Evolutionary conservation across 345 rosid species (phyloP).

Genomic region (Draba incana): DNA sequence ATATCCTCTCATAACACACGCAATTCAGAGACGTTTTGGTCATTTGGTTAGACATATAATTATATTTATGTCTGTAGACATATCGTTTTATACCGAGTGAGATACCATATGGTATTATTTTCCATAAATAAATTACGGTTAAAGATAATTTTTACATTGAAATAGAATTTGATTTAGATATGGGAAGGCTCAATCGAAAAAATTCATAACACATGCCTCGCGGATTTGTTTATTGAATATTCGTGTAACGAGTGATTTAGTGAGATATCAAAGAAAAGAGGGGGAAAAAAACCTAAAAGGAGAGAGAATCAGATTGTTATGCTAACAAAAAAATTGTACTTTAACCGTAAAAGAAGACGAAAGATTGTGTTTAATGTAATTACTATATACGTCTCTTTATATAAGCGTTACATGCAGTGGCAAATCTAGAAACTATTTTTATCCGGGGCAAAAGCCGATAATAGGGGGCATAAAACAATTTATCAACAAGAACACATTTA

Average conservation of each 20-base stretch:
- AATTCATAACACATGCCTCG: neutral
- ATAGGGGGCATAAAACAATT: too few relatives aligned
- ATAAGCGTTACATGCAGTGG: conserved; percentile 14
- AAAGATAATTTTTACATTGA: neutral
- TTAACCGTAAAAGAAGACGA: neutral
- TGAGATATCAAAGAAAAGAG: neutral
- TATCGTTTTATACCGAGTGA: too few relatives aligned
- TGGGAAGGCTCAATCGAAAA: conserved; percentile 5
- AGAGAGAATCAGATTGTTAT: conserved; percentile 14
- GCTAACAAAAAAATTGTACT: conserved; percentile 21
- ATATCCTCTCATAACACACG: too few relatives aligned
- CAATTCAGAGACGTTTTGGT: too few relatives aligned
- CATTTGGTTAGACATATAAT: too few relatives aligned
- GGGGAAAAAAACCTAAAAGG: neutral
- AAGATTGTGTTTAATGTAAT: neutral
- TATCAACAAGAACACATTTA: too few relatives aligned
- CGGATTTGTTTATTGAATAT: neutral
- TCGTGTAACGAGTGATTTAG: conserved; percentile 7
- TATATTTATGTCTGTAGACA: too few relatives aligned
- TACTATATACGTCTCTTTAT: neutral
- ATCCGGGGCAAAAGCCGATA: too few relatives aligned
- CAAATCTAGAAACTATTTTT: too few relatives aligned
- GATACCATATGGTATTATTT: too few relatives aligned
- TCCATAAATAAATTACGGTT: neutral
- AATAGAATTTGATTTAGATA: conserved; percentile 2